phyloP scores from a whole-genome alignment of 148 eudicot species.

The Spergularia bocconei region DNA sequence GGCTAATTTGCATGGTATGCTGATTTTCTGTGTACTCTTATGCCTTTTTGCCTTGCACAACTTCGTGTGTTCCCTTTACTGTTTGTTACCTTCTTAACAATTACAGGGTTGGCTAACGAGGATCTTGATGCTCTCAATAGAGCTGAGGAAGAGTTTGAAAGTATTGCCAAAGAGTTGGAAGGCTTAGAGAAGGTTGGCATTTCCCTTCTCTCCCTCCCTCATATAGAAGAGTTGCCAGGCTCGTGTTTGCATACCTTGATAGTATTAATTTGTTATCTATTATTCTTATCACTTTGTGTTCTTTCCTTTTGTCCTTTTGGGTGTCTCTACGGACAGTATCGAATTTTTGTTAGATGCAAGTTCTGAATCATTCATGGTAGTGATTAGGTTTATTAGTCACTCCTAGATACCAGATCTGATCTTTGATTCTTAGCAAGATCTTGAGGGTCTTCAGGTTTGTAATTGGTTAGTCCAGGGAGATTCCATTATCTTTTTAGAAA shows the following conservation, averaged over 20 bases:
- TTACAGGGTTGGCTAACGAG: slow-evolving; percentile 70
- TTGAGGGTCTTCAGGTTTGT: background rate
- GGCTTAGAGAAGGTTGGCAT: slow-evolving; percentile 48
- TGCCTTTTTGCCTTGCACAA: background rate
- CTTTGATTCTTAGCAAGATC: background rate
- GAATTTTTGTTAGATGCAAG: background rate
- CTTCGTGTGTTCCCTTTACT: background rate
- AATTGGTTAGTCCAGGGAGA: background rate
- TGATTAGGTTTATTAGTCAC: background rate
- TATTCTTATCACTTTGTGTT: background rate
- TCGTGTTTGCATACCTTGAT: background rate
- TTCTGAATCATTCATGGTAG: background rate
- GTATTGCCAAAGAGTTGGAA: slow-evolving; percentile 47
- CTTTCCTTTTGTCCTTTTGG: background rate
- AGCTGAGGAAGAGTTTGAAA: slow-evolving; percentile 53
- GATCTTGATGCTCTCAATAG: slow-evolving; percentile 58
- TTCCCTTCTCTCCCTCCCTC: background rate
- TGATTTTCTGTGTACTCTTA: slow-evolving; percentile 12
- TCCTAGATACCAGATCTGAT: background rate
- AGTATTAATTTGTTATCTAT: background rate
- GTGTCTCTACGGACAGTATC: background rate
- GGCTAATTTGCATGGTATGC: slow-evolving; percentile 64
- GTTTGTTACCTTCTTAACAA: slow-evolving; percentile 6
- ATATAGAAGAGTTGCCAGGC: slow-evolving; percentile 1
- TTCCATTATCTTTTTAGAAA: background rate